A percentile compares a stretch with the other conserved stretches of the same genome.
Conservation (phyloP, 129 eudicot species). For the Chrysanthemum lavandulifolium region DNA sequence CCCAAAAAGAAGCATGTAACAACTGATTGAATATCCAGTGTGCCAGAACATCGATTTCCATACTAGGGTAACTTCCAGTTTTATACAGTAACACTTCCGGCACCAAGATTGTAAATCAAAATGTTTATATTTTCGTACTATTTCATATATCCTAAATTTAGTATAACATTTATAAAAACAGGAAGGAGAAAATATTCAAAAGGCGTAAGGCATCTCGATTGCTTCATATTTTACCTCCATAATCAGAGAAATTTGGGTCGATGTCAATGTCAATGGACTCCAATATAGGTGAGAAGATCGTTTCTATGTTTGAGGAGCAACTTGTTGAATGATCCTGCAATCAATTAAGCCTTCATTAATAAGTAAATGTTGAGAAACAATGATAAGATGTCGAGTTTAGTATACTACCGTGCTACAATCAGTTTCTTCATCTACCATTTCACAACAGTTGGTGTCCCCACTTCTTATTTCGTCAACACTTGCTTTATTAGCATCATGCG, state of each 20-base stretch:
- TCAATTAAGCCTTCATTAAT: background rate
- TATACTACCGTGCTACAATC: conserved; percentile 2
- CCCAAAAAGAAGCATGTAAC: background rate
- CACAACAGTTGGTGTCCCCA: conserved; percentile 38
- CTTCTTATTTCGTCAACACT: conserved; percentile 28
- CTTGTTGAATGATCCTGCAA: conserved; percentile 56
- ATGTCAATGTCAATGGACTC: conserved; percentile 46
- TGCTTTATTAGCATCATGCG: conserved; percentile 29
- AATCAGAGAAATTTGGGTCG: conserved; percentile 28
- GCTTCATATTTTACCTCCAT: conserved; percentile 47
- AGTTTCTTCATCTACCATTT: conserved; percentile 39
- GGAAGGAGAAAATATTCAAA: background rate
- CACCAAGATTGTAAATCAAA: background rate
- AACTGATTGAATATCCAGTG: background rate
- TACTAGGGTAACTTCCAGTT: background rate
- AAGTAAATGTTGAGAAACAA: background rate
- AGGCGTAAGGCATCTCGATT: background rate
- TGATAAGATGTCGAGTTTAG: background rate
- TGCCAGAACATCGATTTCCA: background rate
- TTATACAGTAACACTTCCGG: background rate
- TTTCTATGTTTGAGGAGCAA: conserved; percentile 46
- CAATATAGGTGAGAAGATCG: conserved; percentile 68
- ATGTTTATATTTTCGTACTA: background rate
- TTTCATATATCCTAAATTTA: too few relatives aligned
- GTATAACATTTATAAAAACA: too few relatives aligned